Conservation (phyloP, 768 basidiomycete species). For the Mycena amicta region DNA sequence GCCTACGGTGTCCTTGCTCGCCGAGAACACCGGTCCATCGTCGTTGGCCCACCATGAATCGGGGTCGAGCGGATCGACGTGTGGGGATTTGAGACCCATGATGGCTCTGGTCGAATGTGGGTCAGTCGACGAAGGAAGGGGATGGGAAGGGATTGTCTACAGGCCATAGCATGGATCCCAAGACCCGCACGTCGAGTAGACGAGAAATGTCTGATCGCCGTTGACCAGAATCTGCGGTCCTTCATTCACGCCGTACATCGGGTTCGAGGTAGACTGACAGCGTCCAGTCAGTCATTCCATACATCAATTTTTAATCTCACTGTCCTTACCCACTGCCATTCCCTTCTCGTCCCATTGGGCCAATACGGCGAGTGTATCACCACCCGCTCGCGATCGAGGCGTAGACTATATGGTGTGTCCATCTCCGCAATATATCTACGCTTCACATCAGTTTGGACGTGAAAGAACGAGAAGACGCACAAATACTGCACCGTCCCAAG, state of each 20-base stretch:
- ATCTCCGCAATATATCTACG: constrained; percentile 13
- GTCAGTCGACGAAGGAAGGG: not conserved
- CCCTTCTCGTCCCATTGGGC: constrained; percentile 9
- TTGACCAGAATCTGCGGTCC: constrained; percentile 8
- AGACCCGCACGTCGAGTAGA: constrained; percentile 6
- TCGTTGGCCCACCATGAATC: constrained; percentile 11
- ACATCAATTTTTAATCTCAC: not conserved
- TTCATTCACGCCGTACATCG: constrained; percentile 9
- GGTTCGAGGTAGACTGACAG: too few relatives aligned
- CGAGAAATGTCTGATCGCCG: constrained; percentile 1
- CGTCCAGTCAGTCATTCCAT: not conserved
- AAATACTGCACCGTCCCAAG: constrained; percentile 8
- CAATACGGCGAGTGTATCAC: constrained; percentile 11
- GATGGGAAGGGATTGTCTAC: not conserved
- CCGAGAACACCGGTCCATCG: constrained; percentile 9
- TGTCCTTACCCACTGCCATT: constrained; percentile 12
- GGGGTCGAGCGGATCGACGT: constrained; percentile 51
- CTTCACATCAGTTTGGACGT: not conserved
- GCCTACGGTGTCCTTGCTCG: constrained; percentile 3
- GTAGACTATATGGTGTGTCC: constrained; percentile 4
- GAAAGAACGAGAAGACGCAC: not conserved
- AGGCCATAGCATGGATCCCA: constrained; percentile 5
- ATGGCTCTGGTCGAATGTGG: not conserved
- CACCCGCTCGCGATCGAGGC: constrained; percentile 1
- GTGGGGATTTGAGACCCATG: constrained; percentile 10